Conservation (phyloP, 2,329 filamentous ascomycete species). For the Helotiales sp. region DNA sequence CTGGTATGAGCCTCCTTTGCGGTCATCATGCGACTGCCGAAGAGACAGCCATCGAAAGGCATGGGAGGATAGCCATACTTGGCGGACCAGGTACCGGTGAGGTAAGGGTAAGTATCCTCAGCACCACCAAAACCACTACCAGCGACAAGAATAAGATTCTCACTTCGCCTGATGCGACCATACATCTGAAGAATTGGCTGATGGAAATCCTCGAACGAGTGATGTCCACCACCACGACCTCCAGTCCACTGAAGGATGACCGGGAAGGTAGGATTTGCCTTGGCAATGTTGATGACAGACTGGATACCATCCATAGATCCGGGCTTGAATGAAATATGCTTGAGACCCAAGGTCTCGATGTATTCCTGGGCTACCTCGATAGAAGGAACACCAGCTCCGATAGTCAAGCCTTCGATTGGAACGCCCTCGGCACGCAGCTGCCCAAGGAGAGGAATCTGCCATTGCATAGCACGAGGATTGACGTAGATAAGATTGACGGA, state of each 20-base stretch:
- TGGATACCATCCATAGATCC: slow-evolving; percentile 88
- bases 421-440: slow-evolving; percentile 81
- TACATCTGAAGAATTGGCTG: slow-evolving; percentile 92
- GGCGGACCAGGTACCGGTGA: slow-evolving; percentile 86
- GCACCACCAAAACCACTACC: slow-evolving; percentile 90
- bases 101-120: slow-evolving; percentile 88
- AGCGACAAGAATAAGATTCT: slow-evolving; percentile 86
- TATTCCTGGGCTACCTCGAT: slow-evolving; percentile 93
- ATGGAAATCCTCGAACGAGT: slow-evolving; percentile 95
- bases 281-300: slow-evolving; percentile 87
- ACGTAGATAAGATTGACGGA: slow-evolving; percentile 90
- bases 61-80: slow-evolving; percentile 86
- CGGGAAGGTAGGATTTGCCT: slow-evolving; percentile 92
- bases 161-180: slow-evolving; percentile 76
- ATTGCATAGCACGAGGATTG: slow-evolving; percentile 83
- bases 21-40: slow-evolving; percentile 93
- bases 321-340: slow-evolving; percentile 94
- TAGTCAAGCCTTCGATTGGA: slow-evolving; percentile 88
- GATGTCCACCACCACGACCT: slow-evolving; percentile 88
- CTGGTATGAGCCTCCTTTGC: slow-evolving; percentile 91
- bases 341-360: slow-evolving; percentile 87
- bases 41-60: slow-evolving; percentile 90
- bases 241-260: slow-evolving; percentile 94
- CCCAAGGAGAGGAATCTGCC: slow-evolving; percentile 85
- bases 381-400: slow-evolving; percentile 90